These are phyloP conservation scores for Epichloe brachyelytri DNA, from an alignment of 2,329 filamentous ascomycete genomes.

Conservation along the genomic window DNA sequence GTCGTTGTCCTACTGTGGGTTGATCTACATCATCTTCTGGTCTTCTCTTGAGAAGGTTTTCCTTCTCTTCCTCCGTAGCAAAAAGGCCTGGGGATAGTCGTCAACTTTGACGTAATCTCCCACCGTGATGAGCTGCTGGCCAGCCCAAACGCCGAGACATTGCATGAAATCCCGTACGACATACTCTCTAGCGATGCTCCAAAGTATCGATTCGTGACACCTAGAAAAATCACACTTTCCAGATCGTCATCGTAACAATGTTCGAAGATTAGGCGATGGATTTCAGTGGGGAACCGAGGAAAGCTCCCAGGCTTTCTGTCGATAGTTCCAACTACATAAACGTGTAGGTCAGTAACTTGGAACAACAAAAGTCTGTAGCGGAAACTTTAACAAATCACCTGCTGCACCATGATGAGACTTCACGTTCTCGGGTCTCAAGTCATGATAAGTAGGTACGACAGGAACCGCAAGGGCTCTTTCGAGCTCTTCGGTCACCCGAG, in stretches of 20 bases:
- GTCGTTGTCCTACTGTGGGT: no score
- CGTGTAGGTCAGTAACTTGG: not conserved
- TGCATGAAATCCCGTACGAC: not conserved
- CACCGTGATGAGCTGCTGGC: not conserved
- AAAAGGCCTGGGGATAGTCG: not conserved
- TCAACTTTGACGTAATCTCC: not conserved
- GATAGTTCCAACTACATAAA: not conserved
- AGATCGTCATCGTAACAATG: not conserved
- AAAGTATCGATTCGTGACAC: conserved; percentile 1
- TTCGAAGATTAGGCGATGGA: not conserved
- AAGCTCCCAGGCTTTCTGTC: not conserved
- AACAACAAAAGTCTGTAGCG: not conserved
- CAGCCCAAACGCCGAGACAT: not conserved
- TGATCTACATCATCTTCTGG: not conserved
- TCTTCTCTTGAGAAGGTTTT: not conserved
- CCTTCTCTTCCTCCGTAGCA: not conserved
- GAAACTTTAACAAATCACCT: no score
- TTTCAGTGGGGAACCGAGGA: not conserved
- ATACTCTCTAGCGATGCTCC: not conserved
- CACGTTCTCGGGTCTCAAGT: not conserved
- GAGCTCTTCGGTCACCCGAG: not conserved
- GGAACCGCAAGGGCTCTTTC: not conserved
- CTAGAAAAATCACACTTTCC: not conserved
- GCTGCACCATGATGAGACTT: no score
- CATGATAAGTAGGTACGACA: not conserved